Evolutionary conservation across 495 filamentous ascomycete species (phyloP).

Genomic region (Talaromyces adpressus): DNA sequence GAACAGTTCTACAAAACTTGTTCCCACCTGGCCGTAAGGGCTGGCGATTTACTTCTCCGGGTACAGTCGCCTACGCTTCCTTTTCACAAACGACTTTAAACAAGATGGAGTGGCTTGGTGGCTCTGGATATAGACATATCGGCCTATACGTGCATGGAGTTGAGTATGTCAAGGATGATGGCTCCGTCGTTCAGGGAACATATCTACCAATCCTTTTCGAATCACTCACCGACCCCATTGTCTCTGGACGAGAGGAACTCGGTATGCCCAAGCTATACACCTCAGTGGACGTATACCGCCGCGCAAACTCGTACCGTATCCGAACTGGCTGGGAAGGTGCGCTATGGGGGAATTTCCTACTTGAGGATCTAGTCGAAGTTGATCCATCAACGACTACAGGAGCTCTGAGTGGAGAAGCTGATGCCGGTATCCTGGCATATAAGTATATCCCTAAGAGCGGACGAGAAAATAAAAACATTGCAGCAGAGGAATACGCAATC

Average conservation of each 20-base stretch:
- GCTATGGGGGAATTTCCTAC: not conserved
- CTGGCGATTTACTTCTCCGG: no score
- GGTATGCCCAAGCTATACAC: not conserved
- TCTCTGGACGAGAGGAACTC: slow-evolving; percentile 2
- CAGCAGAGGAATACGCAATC: not conserved
- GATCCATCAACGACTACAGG: not conserved
- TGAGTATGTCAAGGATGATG: not conserved
- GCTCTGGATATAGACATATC: not conserved
- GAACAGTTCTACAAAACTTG: slow-evolving; percentile 53
- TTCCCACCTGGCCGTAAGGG: slow-evolving; percentile 53
- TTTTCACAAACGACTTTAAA: not conserved
- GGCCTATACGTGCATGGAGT: slow-evolving; percentile 1
- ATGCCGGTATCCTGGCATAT: not conserved
- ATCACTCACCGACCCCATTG: not conserved
- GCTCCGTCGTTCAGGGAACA: not conserved
- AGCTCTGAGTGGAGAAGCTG: not conserved
- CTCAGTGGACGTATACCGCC: not conserved
- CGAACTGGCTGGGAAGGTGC: not conserved
- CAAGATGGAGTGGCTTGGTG: not conserved
- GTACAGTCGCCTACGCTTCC: slow-evolving; percentile 50
- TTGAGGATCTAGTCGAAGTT: not conserved
- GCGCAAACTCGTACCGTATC: not conserved
- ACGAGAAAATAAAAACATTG: not conserved
- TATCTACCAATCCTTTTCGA: not conserved
- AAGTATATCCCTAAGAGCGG: not conserved